phyloP scores from a whole-genome alignment of 2,329 filamentous ascomycete genomes.

The Dactylellina sp. region DNA sequence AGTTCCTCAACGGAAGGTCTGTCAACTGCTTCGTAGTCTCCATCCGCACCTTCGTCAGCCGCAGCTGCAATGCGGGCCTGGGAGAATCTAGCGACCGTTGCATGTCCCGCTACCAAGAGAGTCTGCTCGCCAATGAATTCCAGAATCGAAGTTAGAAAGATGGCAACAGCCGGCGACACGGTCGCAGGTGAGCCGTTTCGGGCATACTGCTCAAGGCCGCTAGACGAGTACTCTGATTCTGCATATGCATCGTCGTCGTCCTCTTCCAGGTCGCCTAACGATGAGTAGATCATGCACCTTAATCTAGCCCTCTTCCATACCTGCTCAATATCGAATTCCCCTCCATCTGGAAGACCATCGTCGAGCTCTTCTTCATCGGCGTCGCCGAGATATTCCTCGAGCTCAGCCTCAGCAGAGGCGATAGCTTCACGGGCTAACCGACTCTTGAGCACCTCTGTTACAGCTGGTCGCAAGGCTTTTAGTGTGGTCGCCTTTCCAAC shows the following conservation, averaged over 20 bases:
- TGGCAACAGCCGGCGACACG: constrained; percentile 90
- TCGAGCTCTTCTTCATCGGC: constrained; percentile 76
- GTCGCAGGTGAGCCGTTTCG: constrained; percentile 63
- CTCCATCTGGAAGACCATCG: constrained; percentile 62
- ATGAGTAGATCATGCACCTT: constrained; percentile 98
- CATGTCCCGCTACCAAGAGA: constrained; percentile 85
- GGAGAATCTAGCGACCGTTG: constrained; percentile 77
- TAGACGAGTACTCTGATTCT: constrained; percentile 79
- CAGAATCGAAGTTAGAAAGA: constrained; percentile 93
- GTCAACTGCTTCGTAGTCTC: constrained; percentile 69
- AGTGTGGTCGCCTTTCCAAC: constrained; percentile 77
- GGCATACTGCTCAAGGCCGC: constrained; percentile 67
- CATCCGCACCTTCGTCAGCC: constrained; percentile 71
- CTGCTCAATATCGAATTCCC: constrained; percentile 87
- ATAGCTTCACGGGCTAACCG: constrained; percentile 88
- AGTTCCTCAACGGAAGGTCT: constrained; percentile 85
- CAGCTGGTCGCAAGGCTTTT: constrained; percentile 78
- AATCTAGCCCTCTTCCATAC: constrained; percentile 94
- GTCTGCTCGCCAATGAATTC: constrained; percentile 95
- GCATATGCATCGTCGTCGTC: constrained; percentile 94
- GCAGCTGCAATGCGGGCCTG: constrained; percentile 66
- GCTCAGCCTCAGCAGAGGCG: constrained; percentile 83
- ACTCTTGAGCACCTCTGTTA: constrained; percentile 87
- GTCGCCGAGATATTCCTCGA: constrained; percentile 86
- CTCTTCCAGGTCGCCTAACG: constrained; percentile 95